Evolutionary conservation across 2,329 filamentous ascomycete genomes (phyloP), one percentile per base, ranked within the genome.

Genomic region (Aspergillus unguis): DNA sequence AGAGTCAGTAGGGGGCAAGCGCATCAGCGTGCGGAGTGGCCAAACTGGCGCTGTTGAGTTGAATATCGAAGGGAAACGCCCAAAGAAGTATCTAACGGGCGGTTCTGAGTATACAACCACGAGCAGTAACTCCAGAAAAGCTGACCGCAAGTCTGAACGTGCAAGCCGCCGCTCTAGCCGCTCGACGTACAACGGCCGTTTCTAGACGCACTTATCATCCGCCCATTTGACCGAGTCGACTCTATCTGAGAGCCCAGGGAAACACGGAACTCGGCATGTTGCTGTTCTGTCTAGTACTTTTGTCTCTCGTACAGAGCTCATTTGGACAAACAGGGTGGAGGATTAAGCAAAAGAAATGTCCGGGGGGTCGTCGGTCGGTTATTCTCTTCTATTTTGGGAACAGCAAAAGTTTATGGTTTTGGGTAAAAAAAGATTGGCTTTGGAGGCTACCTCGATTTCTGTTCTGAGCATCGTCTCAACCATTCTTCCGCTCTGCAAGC

Each of bases 21-120:
- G 58, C 42, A 73, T 75, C 58, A 73, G 66, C 51, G 56, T 75
- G 36, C 68, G 69, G 25, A 66, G 70, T 0, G 69, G 68, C 28
- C 67, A 75, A 5, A 62, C 68, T 23, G 71, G 72, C 40, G 65
- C 58, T 2, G 55, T 73, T 25, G 70, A 71, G 50, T 56, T 75
- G 46, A 73, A 71, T 52, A 72, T 75, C 49, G 69, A 67, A 41
- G 67, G 65, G 32, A 65, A 63, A 29, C 65, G 65, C 50, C 65
- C 70, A 10, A 71, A 69, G 57, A 66, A 68, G 49, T 74, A 74
- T 54, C 57, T 73, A 38, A 60, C 63, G 26, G 55, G 61, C 5
- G 65, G 67, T 4, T 73, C 71, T 28, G 69, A 73, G 38, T 67
- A 69, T 41, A 65, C 52, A 28, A 33, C 66, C 7, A 64, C 65